Percentiles rank a stretch among this genome's conserved stretches.
Evolutionary conservation across 768 basidiomycete species (phyloP).

Genomic region (Kwoniella sp.): DNA sequence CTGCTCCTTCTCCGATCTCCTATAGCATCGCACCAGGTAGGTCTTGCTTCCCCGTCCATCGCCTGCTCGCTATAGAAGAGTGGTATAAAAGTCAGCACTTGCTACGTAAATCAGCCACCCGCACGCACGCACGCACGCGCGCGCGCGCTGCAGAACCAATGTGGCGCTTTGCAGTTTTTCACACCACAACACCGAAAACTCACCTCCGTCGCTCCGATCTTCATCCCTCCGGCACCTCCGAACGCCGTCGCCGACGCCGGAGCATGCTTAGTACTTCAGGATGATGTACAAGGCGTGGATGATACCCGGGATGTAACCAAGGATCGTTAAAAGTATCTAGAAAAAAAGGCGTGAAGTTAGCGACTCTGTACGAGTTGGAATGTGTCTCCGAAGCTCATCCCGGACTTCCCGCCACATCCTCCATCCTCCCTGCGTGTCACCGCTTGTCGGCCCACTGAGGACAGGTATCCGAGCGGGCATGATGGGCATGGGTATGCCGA

Average conservation of each 20-base stretch:
- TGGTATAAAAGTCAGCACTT: not conserved
- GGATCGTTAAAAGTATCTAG: slow-evolving; percentile 63
- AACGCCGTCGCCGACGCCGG: not conserved
- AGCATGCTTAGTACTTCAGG: slow-evolving; percentile 34
- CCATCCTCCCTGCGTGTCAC: not conserved
- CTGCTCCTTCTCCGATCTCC: not conserved
- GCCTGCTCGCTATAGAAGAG: too few species aligned
- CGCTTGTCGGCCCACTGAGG: too few species aligned
- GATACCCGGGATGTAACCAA: slow-evolving; percentile 73
- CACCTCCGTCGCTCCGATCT: not conserved
- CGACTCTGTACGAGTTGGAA: not conserved
- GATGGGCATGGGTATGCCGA: too few species aligned
- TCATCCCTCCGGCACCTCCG: not conserved
- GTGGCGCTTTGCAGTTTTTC: not conserved
- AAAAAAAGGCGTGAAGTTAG: not conserved
- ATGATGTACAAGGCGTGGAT: slow-evolving; percentile 52
- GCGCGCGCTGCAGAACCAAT: not conserved
- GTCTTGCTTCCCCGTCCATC: too few species aligned
- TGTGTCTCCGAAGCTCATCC: slow-evolving; percentile 27
- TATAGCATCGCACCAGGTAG: too few species aligned
- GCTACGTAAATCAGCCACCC: not conserved
- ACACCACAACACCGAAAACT: not conserved
- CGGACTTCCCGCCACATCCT: not conserved
- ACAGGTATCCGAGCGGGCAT: too few species aligned
- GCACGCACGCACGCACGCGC: not conserved